Conservation (phyloP, 2,329 filamentous ascomycete genomes). For the Pezicula neosporulosa region DNA sequence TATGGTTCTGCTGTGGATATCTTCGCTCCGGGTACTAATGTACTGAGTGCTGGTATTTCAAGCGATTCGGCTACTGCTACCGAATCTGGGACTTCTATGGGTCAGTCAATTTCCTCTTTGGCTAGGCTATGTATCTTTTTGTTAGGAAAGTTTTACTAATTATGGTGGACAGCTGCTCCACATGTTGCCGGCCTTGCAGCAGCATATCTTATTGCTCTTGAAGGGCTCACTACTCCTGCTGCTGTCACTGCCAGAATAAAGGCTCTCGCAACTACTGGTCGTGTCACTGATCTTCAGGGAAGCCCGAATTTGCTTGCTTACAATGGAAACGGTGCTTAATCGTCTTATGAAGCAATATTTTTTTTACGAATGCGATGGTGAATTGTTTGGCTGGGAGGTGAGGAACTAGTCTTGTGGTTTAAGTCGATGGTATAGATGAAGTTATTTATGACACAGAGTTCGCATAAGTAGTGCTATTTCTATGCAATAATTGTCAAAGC, state of each 20-base stretch:
- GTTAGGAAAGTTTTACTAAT: not conserved
- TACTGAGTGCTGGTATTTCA: constrained; percentile 41
- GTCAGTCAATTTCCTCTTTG: not conserved
- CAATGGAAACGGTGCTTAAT: constrained; percentile 36
- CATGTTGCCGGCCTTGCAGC: constrained; percentile 57
- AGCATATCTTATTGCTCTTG: constrained; percentile 47
- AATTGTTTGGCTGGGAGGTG: too few species aligned
- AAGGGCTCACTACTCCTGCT: constrained; percentile 36
- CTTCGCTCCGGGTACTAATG: constrained; percentile 33
- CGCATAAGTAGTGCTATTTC: too few species aligned
- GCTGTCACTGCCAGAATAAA: constrained; percentile 44
- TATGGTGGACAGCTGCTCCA: constrained; percentile 35
- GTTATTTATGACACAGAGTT: too few species aligned
- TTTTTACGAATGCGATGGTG: too few species aligned
- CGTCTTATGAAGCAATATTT: not conserved
- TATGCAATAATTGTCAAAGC: too few species aligned
- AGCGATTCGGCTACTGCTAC: constrained; percentile 37
- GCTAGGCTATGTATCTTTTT: not conserved
- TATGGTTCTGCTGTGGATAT: constrained; percentile 44
- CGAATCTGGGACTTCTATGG: constrained; percentile 57
- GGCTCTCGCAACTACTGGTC: constrained; percentile 34
- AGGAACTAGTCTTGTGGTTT: too few species aligned
- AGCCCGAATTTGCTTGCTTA: constrained; percentile 50
- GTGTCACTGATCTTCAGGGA: constrained; percentile 35
- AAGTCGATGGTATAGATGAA: too few species aligned